These are phyloP conservation scores for Aspergillus sp. DNA, from an alignment of 2,329 filamentous ascomycete species.

Conservation along the genomic window DNA sequence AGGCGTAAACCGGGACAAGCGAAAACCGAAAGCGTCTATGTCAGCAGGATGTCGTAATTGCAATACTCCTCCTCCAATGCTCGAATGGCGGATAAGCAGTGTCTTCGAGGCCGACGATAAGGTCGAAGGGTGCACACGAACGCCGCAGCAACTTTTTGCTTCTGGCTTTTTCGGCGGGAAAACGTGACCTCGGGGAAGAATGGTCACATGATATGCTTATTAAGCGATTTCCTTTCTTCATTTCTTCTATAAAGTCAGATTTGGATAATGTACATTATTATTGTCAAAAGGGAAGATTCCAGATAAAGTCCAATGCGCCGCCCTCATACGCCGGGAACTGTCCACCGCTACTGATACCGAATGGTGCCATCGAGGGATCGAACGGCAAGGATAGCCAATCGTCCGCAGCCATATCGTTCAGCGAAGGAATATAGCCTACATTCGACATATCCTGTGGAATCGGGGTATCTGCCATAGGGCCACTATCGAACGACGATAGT, in stretches of 20 bases:
- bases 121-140: constrained; percentile 1
- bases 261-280: not conserved
- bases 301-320: constrained; percentile 35
- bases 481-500: constrained; percentile 15
- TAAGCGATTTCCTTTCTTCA: too few species aligned
- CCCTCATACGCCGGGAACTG: constrained; percentile 35
- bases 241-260: too few species aligned
- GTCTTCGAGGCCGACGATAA: not conserved
- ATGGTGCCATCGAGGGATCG: constrained; percentile 38
- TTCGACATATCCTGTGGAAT: constrained; percentile 20
- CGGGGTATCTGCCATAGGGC: constrained; percentile 6
- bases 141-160: constrained; percentile 9
- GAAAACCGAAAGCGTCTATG: not conserved
- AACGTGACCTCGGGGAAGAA: constrained; percentile 11
- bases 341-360: constrained; percentile 29
- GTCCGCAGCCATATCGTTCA: constrained; percentile 27
- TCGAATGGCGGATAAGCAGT: not conserved
- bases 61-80: not conserved
- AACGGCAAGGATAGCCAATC: constrained; percentile 38
- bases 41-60: too few species aligned
- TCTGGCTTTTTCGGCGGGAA: constrained; percentile 15
- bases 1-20: not conserved
- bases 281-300: constrained; percentile 29
- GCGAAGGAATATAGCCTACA: constrained; percentile 20
- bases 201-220: too few species aligned